Evolutionary conservation across 1,284 basidiomycete species (phyloP), one percentile per base, ranked within the genome.

Genomic region (Trametes hirsuta): DNA sequence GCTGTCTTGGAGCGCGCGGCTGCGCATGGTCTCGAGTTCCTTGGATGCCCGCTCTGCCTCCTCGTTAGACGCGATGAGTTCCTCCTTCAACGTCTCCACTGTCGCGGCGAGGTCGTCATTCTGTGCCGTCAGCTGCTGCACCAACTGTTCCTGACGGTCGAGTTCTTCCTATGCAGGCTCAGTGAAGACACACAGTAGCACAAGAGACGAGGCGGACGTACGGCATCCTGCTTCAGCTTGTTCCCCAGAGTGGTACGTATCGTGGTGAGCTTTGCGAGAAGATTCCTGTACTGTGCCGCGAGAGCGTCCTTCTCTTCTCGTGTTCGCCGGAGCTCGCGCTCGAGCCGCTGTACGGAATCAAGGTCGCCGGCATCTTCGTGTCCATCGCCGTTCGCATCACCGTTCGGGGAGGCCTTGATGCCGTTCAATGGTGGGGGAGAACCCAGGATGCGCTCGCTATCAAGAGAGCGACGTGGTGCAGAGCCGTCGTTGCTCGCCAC

Each of bases 221-320:
- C 96, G 67, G 97, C 97, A 77, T 99, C 97, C 75, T 97, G 94
- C 73, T 92, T 88, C 58, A 99, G 80, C 74, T 98, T 97, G 70
- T 95, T 96, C 41, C 95, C 95, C 25, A 99, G 81, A 4, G 93
- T 94, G 30, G 88, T 93, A 14, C 96, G 86, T 95, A 99, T 98
- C 37, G 89, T 86, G 2, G 93, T 95, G 49, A 99, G 80, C 76
- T 96, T 98, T 47, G 87, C 86, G 6, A 99, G 81, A 41, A 99
- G 81, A 60, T 85, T 90, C 55, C 86, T 86, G 76, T 99, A 97
- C 73, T 98, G 95, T 21, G 86, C 77, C 21, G 91, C 89, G 45
- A 95, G 83, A 6, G 82, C 79, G 61, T 97, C 95, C 75, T 94
- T 95, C 78, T 98, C 96, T 63, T 90, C 85, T 55, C 82, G 78